Evolutionary conservation across 352 stramenopile genomes (phyloP).

Genomic region (Phytophthora pistaciae): DNA sequence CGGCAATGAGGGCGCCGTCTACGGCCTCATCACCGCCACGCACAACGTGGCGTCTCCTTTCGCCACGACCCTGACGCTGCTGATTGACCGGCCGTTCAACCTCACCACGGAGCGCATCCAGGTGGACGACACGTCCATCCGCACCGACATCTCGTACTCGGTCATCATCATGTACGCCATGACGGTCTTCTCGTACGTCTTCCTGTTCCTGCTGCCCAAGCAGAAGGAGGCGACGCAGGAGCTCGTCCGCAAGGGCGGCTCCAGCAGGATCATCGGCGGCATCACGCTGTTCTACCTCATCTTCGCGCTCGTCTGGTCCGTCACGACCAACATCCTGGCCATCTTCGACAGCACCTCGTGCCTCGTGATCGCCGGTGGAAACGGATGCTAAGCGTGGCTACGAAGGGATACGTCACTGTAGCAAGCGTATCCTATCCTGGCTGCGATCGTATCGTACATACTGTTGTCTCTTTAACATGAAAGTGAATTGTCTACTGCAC

Average conservation of each 20-base stretch:
- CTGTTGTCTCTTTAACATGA: slow-evolving; percentile 13
- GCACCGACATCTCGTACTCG: slow-evolving; percentile 47
- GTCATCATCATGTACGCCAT: slow-evolving; percentile 50
- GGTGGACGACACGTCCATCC: slow-evolving; percentile 36
- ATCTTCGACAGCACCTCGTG: slow-evolving; percentile 40
- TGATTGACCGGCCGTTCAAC: slow-evolving; percentile 47
- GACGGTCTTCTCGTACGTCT: slow-evolving; percentile 41
- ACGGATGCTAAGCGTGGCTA: slow-evolving; percentile 37
- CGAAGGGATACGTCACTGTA: neutral
- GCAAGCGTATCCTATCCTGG: neutral
- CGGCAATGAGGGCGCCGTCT: slow-evolving; percentile 55
- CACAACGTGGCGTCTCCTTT: slow-evolving; percentile 44
- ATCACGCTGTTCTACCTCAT: slow-evolving; percentile 43
- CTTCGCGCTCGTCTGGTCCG: slow-evolving; percentile 40
- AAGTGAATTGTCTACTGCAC: slow-evolving; percentile 11
- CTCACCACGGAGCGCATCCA: slow-evolving; percentile 38
- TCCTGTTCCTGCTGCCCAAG: slow-evolving; percentile 34
- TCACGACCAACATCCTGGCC: slow-evolving; percentile 42
- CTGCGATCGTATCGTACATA: neutral
- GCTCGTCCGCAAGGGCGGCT: slow-evolving; percentile 37
- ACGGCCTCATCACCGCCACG: slow-evolving; percentile 48
- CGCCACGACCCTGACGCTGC: slow-evolving; percentile 36
- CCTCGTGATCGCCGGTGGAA: slow-evolving; percentile 47
- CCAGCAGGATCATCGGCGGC: slow-evolving; percentile 36
- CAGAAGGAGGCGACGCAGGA: slow-evolving; percentile 46